Conservation (phyloP, 345 rosid genomes). For the Sonneratia alba region DNA sequence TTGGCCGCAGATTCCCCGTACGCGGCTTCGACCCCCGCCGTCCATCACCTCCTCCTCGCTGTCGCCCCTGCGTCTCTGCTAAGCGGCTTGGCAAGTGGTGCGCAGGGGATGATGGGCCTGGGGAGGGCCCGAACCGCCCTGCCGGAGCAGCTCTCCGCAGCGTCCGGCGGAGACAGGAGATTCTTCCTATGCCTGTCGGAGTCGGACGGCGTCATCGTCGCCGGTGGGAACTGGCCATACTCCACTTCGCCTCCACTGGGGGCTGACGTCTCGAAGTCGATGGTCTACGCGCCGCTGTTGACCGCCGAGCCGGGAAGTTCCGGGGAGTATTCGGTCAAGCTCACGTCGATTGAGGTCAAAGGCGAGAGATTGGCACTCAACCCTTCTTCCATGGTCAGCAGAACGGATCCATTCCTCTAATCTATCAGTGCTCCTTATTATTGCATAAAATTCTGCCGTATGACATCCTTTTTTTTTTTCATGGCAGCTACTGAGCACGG, state of each 20-base stretch:
- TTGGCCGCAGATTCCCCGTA: slow-evolving; percentile 29
- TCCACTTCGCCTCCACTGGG: slow-evolving; percentile 20
- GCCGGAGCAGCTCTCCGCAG: slow-evolving; percentile 45
- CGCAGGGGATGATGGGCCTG: slow-evolving; percentile 51
- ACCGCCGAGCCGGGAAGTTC: not conserved
- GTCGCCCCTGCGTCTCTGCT: slow-evolving; percentile 29
- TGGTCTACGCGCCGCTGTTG: slow-evolving; percentile 46
- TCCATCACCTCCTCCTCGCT: slow-evolving; percentile 32
- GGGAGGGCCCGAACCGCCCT: slow-evolving; percentile 45
- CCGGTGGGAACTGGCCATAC: slow-evolving; percentile 28
- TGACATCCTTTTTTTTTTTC: not conserved
- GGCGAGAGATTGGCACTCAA: slow-evolving; percentile 26
- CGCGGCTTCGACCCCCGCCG: slow-evolving; percentile 9
- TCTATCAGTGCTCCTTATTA: not conserved
- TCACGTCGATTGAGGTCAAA: slow-evolving; percentile 47
- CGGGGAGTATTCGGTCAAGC: slow-evolving; percentile 34
- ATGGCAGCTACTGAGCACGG: slow-evolving; percentile 35
- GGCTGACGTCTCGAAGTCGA: slow-evolving; percentile 28
- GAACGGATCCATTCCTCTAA: not conserved
- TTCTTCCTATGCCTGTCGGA: slow-evolving; percentile 44
- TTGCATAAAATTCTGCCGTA: not conserved
- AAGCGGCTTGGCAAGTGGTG: slow-evolving; percentile 40
- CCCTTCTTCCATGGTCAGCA: slow-evolving; percentile 17
- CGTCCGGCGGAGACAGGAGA: slow-evolving; percentile 23
- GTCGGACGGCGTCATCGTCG: slow-evolving; percentile 32